Evolutionary conservation across 306 rosid genomes (phyloP).

Genomic region (Acmispon strigosus): DNA sequence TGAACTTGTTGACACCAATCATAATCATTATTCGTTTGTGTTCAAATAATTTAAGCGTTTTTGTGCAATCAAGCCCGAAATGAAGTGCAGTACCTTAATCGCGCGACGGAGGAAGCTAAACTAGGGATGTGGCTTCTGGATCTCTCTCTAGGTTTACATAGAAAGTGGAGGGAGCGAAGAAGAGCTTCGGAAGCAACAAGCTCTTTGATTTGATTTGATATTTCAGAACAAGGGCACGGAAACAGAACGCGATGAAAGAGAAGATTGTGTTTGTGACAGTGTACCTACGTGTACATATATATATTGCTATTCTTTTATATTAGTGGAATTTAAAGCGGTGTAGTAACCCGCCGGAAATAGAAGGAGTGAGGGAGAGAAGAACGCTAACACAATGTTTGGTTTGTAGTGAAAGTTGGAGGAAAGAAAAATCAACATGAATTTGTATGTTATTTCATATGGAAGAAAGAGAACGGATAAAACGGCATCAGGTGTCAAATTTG

Average conservation of each 20-base stretch:
- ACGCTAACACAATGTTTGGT: too few species aligned
- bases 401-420: too few species aligned
- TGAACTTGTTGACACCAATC: not conserved
- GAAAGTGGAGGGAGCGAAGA: not conserved
- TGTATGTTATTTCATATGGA: too few species aligned
- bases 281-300: too few species aligned
- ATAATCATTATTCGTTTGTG: not conserved
- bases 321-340: not conserved
- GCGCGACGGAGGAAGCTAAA: not conserved
- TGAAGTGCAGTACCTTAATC: conserved; percentile 2
- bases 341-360: not conserved
- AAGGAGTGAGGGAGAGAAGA: not conserved
- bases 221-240: not conserved
- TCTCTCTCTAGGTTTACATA: not conserved
- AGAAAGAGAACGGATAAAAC: too few species aligned
- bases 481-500: too few species aligned
- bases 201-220: not conserved
- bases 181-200: not conserved
- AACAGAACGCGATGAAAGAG: not conserved
- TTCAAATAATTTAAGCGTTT: not conserved
- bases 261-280: too few species aligned
- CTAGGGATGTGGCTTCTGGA: not conserved
- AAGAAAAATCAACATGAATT: too few species aligned
- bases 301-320: not conserved
- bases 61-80: not conserved